phyloP scores from a whole-genome alignment of 495 filamentous ascomycete species.

The Penicillium flavigenum region DNA sequence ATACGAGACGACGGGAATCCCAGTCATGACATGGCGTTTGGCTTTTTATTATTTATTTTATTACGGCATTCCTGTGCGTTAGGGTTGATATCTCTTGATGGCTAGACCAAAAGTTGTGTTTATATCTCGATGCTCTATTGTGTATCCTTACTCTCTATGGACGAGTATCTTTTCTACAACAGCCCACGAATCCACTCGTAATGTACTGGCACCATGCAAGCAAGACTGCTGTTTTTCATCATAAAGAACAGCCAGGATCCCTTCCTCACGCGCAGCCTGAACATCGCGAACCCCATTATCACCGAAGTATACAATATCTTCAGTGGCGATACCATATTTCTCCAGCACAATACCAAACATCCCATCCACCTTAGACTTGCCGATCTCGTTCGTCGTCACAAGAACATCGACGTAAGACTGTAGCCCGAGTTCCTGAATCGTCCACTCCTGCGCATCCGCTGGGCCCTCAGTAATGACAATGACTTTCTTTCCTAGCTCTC shows the following conservation, averaged over 20 bases:
- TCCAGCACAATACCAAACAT: conserved; percentile 34
- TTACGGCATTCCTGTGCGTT: conserved; percentile 24
- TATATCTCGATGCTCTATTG: conserved; percentile 11
- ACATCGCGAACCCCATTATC: conserved; percentile 37
- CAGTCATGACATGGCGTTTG: conserved; percentile 32
- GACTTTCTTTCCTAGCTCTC: conserved; percentile 29
- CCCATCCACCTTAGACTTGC: conserved; percentile 36
- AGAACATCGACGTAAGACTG: conserved; percentile 34
- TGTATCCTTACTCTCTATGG: conserved; percentile 6
- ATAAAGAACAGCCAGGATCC: conserved; percentile 36
- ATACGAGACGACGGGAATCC: conserved; percentile 31
- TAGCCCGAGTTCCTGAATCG: conserved; percentile 31
- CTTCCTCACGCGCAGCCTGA: conserved; percentile 21
- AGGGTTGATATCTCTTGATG: conserved; percentile 21
- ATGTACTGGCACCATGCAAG: conserved; percentile 13
- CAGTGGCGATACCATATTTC: conserved; percentile 23
- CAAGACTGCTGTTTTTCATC: conserved; percentile 31
- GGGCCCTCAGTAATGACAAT: conserved; percentile 41
- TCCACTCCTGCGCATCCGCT: conserved; percentile 43
- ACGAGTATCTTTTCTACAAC: conserved; percentile 17
- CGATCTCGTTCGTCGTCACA: conserved; percentile 37
- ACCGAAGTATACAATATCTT: conserved; percentile 36
- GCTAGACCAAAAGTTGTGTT: conserved; percentile 29
- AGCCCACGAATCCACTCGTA: conserved; percentile 24
- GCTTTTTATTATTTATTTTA: conserved; percentile 13